Percentiles rank a stretch among this genome's conserved stretches.
phyloP scores from a whole-genome alignment of 2,329 filamentous ascomycete species.

The Trichoderma sp. region DNA sequence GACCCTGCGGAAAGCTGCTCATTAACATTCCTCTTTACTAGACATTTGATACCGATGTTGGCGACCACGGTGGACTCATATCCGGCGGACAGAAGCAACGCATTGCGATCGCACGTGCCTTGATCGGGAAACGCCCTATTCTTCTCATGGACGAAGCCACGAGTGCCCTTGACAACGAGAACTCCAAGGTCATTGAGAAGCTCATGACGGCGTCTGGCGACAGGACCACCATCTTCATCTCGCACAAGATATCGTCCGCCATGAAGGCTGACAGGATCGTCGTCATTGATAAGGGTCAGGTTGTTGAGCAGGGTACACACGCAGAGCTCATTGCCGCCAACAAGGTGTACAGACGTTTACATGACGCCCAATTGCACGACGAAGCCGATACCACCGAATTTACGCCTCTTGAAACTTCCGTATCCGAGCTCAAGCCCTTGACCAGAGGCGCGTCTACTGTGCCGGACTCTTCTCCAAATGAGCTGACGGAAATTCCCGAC shows the following conservation, averaged over 20 bases:
- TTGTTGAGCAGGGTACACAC: conserved; percentile 65
- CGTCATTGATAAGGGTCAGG: conserved; percentile 52
- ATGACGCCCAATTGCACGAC: neutral
- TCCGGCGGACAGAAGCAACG: conserved; percentile 74
- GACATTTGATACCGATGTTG: conserved; percentile 64
- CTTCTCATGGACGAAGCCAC: conserved; percentile 76
- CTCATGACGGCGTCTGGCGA: conserved; percentile 48
- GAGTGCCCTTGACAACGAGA: conserved; percentile 63
- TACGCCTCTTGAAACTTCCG: neutral
- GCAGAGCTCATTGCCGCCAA: conserved; percentile 43
- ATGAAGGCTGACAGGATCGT: conserved; percentile 64
- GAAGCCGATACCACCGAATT: neutral
- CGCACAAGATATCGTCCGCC: conserved; percentile 48
- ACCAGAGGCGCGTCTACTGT: conserved; percentile 35
- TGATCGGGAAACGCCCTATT: conserved; percentile 66
- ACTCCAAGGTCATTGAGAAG: conserved; percentile 66
- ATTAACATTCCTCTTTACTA: conserved; percentile 24
- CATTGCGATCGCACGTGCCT: conserved; percentile 73
- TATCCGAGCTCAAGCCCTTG: neutral
- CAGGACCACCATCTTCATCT: conserved; percentile 64
- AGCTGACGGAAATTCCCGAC: conserved; percentile 15
- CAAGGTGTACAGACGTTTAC: neutral
- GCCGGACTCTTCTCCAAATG: conserved; percentile 52
- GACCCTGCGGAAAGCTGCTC: no score
- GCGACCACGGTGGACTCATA: conserved; percentile 67